Conservation (phyloP, 1,284 basidiomycete genomes). For the Malassezia obtusa region DNA sequence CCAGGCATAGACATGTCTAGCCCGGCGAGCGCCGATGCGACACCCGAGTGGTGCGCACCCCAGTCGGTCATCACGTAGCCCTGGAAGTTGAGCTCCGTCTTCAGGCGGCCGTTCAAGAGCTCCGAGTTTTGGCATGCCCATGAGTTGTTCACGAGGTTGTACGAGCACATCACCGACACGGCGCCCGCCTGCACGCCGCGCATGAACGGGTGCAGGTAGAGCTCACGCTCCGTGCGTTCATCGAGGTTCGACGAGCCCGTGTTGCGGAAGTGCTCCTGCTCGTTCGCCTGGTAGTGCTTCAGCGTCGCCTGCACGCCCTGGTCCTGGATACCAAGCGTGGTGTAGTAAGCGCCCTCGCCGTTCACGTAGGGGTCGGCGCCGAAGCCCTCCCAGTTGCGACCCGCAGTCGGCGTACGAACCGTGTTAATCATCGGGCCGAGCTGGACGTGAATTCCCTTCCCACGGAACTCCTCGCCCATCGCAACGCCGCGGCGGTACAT, state of each 20-base stretch:
- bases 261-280: constrained; percentile 45
- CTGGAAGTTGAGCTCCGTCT: constrained; percentile 66
- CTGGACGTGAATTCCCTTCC: constrained; percentile 67
- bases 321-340: constrained; percentile 35
- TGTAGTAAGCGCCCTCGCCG: constrained; percentile 33
- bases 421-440: constrained; percentile 53
- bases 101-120: constrained; percentile 61
- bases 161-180: constrained; percentile 50
- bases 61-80: constrained; percentile 54
- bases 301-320: constrained; percentile 42
- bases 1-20: constrained; percentile 57
- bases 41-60: constrained; percentile 34
- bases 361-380: constrained; percentile 36
- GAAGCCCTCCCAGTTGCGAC: constrained; percentile 68
- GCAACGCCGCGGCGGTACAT: constrained; percentile 63
- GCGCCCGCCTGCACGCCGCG: constrained; percentile 51
- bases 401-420: constrained; percentile 58
- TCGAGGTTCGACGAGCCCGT: constrained; percentile 52
- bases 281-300: constrained; percentile 48
- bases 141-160: constrained; percentile 55
- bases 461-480: constrained; percentile 67
- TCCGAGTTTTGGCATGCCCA: constrained; percentile 58
- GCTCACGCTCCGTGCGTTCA: constrained; percentile 61
- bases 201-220: constrained; percentile 42
- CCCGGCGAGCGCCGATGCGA: constrained; percentile 55